phyloP scores from a whole-genome alignment of 2,329 filamentous ascomycete genomes.

The Trichoderma aggressivum region DNA sequence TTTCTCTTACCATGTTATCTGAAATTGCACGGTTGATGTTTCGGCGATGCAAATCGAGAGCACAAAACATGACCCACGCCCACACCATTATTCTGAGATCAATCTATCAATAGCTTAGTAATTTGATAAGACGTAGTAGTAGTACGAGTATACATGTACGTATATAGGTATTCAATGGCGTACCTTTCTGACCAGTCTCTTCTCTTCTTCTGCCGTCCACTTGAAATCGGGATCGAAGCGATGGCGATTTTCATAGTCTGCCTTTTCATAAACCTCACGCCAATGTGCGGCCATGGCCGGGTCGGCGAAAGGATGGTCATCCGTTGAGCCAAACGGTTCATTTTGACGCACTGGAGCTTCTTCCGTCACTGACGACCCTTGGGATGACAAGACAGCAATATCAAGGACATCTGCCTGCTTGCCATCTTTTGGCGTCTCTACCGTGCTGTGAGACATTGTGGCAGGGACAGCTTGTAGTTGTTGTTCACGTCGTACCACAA shows the following conservation, averaged over 20 bases:
- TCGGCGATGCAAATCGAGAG: slow-evolving; percentile 42
- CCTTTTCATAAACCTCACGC: slow-evolving; percentile 51
- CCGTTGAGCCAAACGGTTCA: slow-evolving; percentile 20
- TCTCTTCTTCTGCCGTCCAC: slow-evolving; percentile 57
- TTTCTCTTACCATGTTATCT: slow-evolving; percentile 35
- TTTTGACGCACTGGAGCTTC: slow-evolving; percentile 20
- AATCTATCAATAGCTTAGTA: slow-evolving; percentile 26
- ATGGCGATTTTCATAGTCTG: slow-evolving; percentile 58
- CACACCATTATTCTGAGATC: slow-evolving; percentile 34
- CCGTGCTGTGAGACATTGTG: slow-evolving; percentile 5
- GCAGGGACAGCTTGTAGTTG: not conserved
- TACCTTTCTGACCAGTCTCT: slow-evolving; percentile 50
- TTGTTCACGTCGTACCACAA: not conserved
- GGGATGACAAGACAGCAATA: not conserved
- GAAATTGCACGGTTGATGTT: slow-evolving; percentile 36
- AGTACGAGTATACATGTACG: not conserved
- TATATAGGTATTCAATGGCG: slow-evolving; percentile 33
- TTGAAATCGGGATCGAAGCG: slow-evolving; percentile 55
- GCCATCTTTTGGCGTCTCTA: not conserved
- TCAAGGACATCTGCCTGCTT: not conserved
- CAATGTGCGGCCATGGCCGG: slow-evolving; percentile 52
- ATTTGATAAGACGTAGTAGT: not conserved
- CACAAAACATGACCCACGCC: slow-evolving; percentile 53
- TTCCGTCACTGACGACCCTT: not conserved
- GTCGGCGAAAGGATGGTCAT: slow-evolving; percentile 47